A percentile compares a stretch with the other conserved stretches of the same genome.
phyloP scores from a whole-genome alignment of 1,284 basidiomycete genomes.

The Coniferiporia weirii region DNA sequence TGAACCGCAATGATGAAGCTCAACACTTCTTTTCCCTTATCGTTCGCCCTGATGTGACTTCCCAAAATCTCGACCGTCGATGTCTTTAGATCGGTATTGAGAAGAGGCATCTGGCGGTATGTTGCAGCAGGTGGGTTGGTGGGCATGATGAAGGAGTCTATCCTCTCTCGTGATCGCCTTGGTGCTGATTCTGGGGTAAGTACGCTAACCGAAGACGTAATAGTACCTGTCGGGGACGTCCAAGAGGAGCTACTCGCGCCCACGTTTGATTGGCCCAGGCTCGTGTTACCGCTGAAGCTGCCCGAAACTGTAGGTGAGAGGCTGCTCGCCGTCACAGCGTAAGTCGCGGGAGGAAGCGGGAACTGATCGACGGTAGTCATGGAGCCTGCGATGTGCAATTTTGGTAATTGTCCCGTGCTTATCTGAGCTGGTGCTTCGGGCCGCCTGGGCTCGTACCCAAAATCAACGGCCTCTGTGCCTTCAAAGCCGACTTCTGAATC shows the following conservation, averaged over 20 bases:
- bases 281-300: background rate
- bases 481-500: constrained; percentile 11
- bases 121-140: constrained; percentile 23
- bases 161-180: constrained; percentile 6
- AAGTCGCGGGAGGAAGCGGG: constrained; percentile 18
- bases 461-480: constrained; percentile 4
- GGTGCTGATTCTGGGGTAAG: background rate
- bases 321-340: background rate
- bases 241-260: constrained; percentile 1
- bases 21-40: constrained; percentile 82
- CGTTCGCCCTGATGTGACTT: constrained; percentile 78
- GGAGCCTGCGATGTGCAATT: constrained; percentile 1
- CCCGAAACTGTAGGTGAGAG: constrained; percentile 6
- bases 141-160: constrained; percentile 17
- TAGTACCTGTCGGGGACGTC: constrained; percentile 5
- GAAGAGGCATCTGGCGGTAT: constrained; percentile 69
- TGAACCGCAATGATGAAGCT: constrained; percentile 73
- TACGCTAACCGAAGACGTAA: constrained; percentile 15
- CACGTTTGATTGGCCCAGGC: background rate
- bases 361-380: constrained; percentile 17
- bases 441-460: constrained; percentile 8
- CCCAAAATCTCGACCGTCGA: constrained; percentile 61
- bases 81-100: constrained; percentile 59
- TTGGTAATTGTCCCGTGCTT: constrained; percentile 7
- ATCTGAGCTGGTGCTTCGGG: constrained; percentile 5